Percentiles rank a stretch among this genome's conserved stretches.
Conservation (phyloP, 2,329 filamentous ascomycete genomes). For the Kalaharituber pfeilii region DNA sequence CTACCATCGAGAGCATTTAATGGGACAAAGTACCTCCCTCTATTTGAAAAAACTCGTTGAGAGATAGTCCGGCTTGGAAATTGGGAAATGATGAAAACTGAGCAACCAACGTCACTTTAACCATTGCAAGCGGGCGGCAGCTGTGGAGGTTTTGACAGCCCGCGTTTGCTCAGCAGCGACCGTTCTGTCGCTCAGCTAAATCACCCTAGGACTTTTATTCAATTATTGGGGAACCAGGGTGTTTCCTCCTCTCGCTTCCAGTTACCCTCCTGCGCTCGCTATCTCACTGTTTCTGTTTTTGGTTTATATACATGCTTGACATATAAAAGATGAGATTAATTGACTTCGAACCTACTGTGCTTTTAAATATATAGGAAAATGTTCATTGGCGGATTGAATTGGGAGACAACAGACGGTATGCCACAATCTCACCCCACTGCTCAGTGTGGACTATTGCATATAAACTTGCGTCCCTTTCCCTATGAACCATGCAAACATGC, state of each 20-base stretch:
- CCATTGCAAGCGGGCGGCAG: background rate
- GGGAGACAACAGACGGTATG: constrained; percentile 97
- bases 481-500: background rate
- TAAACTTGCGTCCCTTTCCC: too few relatives aligned
- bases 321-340: background rate
- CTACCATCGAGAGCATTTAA: background rate
- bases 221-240: background rate
- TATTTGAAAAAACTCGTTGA: constrained; percentile 1
- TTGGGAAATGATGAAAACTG: background rate
- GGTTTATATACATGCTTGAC: background rate
- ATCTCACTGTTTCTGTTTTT: constrained; percentile 8
- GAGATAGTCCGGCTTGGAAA: constrained; percentile 1
- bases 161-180: too few relatives aligned
- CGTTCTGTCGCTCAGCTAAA: background rate
- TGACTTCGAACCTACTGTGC: background rate
- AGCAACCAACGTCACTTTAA: background rate
- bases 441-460: background rate
- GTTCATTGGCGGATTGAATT: constrained; percentile 98
- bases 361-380: constrained; percentile 57
- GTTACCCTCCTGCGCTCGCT: constrained; percentile 9
- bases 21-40: background rate
- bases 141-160: background rate
- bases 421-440: constrained; percentile 14
- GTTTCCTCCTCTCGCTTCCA: constrained; percentile 15
- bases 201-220: background rate